phyloP scores from a whole-genome alignment of 2,329 filamentous ascomycete genomes.

The Trichoderma brevicompactum region DNA sequence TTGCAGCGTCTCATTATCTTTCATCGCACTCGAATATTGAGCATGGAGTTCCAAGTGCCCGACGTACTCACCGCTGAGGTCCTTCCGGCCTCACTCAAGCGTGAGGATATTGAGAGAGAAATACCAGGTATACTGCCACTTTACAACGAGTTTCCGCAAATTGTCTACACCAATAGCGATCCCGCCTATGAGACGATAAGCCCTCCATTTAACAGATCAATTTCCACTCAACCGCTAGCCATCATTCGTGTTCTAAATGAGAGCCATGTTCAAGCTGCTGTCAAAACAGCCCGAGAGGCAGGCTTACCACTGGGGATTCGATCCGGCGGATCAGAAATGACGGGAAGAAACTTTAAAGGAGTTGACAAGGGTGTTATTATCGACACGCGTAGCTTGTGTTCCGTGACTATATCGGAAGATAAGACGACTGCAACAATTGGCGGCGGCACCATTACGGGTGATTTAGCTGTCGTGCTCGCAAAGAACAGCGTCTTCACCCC shows the following conservation, averaged over 20 bases:
- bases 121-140: neutral
- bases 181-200: neutral
- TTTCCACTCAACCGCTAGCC: neutral
- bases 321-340: conserved; percentile 2
- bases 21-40: neutral
- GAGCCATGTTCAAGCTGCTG: conserved; percentile 7
- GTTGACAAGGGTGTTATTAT: neutral
- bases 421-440: neutral
- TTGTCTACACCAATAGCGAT: conserved; percentile 8
- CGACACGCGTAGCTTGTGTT: conserved; percentile 5
- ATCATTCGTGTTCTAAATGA: conserved; percentile 10
- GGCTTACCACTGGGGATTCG: conserved; percentile 4
- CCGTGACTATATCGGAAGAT: neutral
- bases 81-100: neutral
- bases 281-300: neutral
- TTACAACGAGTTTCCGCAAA: neutral
- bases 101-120: neutral
- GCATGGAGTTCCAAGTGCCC: neutral
- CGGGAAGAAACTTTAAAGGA: neutral
- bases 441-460: neutral
- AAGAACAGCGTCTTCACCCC: neutral
- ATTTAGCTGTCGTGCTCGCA: neutral
- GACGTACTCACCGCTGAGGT: neutral
- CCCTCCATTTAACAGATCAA: neutral
- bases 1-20: neutral